These are phyloP conservation scores for Hericium rajendrae DNA, from an alignment of 768 basidiomycete species.

Conservation along the genomic window DNA sequence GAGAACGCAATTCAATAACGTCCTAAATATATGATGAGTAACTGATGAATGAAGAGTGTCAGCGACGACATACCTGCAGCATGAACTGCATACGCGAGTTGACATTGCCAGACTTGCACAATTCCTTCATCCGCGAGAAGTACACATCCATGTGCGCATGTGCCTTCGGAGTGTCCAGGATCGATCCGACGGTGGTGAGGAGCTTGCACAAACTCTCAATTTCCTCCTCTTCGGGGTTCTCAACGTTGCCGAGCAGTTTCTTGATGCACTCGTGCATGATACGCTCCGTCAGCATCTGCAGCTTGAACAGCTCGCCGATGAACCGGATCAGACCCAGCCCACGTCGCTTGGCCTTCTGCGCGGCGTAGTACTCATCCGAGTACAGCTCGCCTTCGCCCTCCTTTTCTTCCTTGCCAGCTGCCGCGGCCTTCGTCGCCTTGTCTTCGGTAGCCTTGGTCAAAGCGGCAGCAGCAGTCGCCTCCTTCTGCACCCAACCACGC, in stretches of 20 bases:
- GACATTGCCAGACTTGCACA: conserved; percentile 65
- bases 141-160: conserved; percentile 86
- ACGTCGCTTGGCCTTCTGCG: conserved; percentile 94
- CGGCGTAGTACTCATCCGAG: conserved; percentile 93
- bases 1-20: conserved; percentile 77
- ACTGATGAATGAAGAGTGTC: background rate
- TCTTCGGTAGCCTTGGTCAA: conserved; percentile 81
- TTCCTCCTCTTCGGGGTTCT: conserved; percentile 95
- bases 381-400: conserved; percentile 72
- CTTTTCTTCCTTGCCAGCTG: conserved; percentile 34
- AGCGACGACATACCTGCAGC: conserved; percentile 62
- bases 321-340: conserved; percentile 96
- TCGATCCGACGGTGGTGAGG: conserved; percentile 76
- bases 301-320: conserved; percentile 96
- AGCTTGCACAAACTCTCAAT: conserved; percentile 95
- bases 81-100: conserved; percentile 89
- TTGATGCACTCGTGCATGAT: conserved; percentile 99
- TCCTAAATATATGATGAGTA: conserved; percentile 44
- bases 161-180: conserved; percentile 75
- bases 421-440: conserved; percentile 45
- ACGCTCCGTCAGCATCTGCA: conserved; percentile 96
- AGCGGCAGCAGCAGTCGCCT: conserved; percentile 79
- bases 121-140: conserved; percentile 82
- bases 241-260: conserved; percentile 87
- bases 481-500: conserved; percentile 86